phyloP scores from a whole-genome alignment of 306 rosid genomes.

The Fagus sylvatica region DNA sequence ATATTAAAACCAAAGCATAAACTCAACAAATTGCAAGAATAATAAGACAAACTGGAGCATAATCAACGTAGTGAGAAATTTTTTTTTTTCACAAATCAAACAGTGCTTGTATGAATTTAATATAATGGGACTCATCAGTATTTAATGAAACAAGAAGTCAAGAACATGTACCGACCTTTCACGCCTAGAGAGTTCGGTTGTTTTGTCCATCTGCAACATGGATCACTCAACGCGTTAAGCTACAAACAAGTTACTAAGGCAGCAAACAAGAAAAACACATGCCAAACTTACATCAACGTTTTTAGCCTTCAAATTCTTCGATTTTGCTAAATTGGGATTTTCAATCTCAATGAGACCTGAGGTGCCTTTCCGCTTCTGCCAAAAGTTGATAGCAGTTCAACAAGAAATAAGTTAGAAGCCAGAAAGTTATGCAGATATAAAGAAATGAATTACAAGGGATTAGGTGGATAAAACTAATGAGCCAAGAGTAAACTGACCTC shows the following conservation, averaged over 20 bases:
- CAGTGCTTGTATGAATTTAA: neutral
- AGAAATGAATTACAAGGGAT: neutral
- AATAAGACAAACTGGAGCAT: neutral
- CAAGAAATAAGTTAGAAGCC: neutral
- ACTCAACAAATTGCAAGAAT: neutral
- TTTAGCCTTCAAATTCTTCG: slow-evolving; percentile 52
- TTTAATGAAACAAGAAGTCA: neutral
- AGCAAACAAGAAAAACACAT: neutral
- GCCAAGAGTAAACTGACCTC: slow-evolving; percentile 25
- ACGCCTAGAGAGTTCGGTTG: slow-evolving; percentile 73
- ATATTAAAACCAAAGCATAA: neutral
- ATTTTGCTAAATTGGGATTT: slow-evolving; percentile 65
- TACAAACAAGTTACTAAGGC: neutral
- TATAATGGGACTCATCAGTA: neutral
- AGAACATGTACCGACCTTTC: slow-evolving; percentile 48
- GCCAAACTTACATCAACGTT: slow-evolving; percentile 52
- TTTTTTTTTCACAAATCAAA: neutral
- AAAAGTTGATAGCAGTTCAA: neutral
- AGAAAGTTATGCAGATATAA: neutral
- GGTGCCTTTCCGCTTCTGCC: slow-evolving; percentile 65
- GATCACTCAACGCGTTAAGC: neutral
- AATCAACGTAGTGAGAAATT: neutral
- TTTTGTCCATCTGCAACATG: slow-evolving; percentile 45
- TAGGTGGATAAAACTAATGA: slow-evolving; percentile 8
- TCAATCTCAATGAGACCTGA: slow-evolving; percentile 65